Evolutionary conservation across 257 asterid species (phyloP), one percentile per base, ranked within the genome.

Genomic region (Mitragyna speciosa): DNA sequence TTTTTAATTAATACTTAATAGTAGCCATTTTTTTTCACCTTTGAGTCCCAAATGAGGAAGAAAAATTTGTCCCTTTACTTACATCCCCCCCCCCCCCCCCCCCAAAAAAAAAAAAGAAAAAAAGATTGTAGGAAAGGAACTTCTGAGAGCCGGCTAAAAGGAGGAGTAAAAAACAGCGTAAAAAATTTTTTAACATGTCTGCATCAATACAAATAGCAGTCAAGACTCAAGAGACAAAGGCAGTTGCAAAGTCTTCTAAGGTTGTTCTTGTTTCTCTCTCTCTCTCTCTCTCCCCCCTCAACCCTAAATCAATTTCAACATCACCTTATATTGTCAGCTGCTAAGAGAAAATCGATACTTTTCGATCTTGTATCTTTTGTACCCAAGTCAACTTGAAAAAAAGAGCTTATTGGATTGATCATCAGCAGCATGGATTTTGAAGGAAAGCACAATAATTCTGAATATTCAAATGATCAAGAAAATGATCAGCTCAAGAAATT

Each of bases 201-300:
- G 51, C 82, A 61, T 71, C 82, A 72, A 31, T 72, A 79, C 54
- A 70, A 79, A 59, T 79, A 79, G 0, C 59, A 56, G 39, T 71
- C 41, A 71, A 36, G 41, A n/a, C n/a, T 36, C 41, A 36, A 61
- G 78, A 51, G 28, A 70, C 82, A 56, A 54, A 70, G 72, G 51
- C 26, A 58, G 70, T 70, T 51, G 64, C 66, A 78, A 70, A 69
- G 78, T 72, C 73, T 72, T 59, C 48, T 15, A 16, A 26, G 36
- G 15, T 79, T 30, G 73, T 79, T 43, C 24, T 71, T 19, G 22
- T 70, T 45, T 36, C 52, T 69, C 47, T 79, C 22, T 54, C 63
- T 28, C 28, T 56, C 17, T 33, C 45, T 41, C 26, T 26, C 17
- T 33, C 45, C 26, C 26, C 17, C 45, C 65, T 31, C 72, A 63